Evolutionary conservation across 768 basidiomycete species (phyloP), one percentile per base, ranked within the genome.

Genomic region (Asterophora parasitica): DNA sequence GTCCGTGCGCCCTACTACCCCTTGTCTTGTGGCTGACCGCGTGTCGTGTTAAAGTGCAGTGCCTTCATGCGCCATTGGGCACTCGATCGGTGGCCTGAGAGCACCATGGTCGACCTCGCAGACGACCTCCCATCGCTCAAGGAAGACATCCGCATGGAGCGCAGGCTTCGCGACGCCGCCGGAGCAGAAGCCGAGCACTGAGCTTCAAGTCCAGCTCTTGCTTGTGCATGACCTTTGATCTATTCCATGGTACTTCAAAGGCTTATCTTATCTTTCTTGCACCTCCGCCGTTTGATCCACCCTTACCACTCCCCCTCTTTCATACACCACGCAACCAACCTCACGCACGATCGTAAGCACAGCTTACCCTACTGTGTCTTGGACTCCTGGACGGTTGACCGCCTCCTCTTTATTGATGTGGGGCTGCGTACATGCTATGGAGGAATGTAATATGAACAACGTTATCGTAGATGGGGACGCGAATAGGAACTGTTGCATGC

Each of bases 21-120:
- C 35, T 40, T 2, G 35, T 44, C 15, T 52, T 28, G 28, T 26
- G n/a, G 30, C 35, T 30, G 5, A 31, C 19, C 15, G 27, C 3
- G 19, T 17, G 20, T 32, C 9, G 45, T 23, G 23, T 23, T 35
- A 31, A 48, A 93, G 83, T 85, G 87, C 30, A 89, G 88, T 58
- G 69, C 80, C 27, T 90, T 79, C 62, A 79, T 92, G 50, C 78
- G 82, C 16, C 73, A 82, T 42, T 96, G 93, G 93, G 84, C 84
- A 0, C 65, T 82, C 26, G 78, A 81, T 27, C 74, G 81, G 20
- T 92, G 86, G 87, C 62, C 69, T 4, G 82, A 85, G 59, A 74
- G 74, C 50, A 61, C 67, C 0, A 64, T 69, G 32, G 81, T 88
- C n/a, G 69, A 76, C 31, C 66, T 90, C 37, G 60, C 58, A 11